Evolutionary conservation across 169 alveolate genomes (phyloP).

Genomic region (Plasmodium coatneyi): DNA sequence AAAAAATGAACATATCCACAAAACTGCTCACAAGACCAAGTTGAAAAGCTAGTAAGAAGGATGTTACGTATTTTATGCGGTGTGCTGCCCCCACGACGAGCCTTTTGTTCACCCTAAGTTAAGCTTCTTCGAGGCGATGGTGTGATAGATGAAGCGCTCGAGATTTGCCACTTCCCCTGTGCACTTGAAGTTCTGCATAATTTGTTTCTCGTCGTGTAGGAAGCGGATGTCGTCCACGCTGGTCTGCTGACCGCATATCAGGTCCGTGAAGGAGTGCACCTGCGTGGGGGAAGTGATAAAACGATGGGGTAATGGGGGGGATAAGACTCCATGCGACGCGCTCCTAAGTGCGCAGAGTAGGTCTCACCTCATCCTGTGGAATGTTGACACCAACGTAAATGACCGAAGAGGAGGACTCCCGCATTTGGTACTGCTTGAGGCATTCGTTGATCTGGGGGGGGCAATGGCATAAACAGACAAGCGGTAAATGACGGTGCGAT

Average conservation of each 20-base stretch:
- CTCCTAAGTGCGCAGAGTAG: background rate
- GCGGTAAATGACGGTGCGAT: background rate
- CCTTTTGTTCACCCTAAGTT: background rate
- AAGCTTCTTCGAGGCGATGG: constrained; percentile 57
- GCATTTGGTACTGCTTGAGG: constrained; percentile 41
- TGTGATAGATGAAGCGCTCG: constrained; percentile 39
- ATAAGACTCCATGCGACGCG: background rate
- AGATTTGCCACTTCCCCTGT: constrained; percentile 1
- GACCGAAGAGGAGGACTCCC: constrained; percentile 19
- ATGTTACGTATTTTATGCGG: background rate
- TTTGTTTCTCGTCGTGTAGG: constrained; percentile 23
- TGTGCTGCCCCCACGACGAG: background rate
- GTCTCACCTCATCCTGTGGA: constrained; percentile 19
- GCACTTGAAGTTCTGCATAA: constrained; percentile 36
- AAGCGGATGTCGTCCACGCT: constrained; percentile 18
- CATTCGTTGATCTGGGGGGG: constrained; percentile 42
- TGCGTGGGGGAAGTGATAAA: background rate
- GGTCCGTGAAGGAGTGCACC: background rate
- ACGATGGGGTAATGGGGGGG: background rate
- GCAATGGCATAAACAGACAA: background rate
- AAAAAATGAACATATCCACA: background rate
- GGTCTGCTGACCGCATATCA: constrained; percentile 10
- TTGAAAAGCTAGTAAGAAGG: background rate
- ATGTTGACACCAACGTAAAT: constrained; percentile 64
- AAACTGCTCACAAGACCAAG: background rate